Evolutionary conservation across 306 rosid species (phyloP), one percentile per base, ranked within the genome.

Genomic region (Prunus armeniaca): DNA sequence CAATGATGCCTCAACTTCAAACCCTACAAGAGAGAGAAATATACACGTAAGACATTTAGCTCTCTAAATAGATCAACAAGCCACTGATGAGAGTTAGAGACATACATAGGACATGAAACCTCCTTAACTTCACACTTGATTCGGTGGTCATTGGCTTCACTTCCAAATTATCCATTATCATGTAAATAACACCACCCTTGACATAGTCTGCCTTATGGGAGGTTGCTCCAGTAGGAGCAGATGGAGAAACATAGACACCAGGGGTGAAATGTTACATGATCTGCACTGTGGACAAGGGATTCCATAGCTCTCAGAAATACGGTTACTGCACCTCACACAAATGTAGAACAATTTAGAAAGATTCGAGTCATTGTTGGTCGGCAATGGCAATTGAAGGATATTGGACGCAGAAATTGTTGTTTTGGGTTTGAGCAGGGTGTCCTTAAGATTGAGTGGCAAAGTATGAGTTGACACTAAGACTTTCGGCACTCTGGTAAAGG

Each of bases 91-190:
- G 41, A 34, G 41, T 34, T 1, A 19, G 8, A 6, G 30, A 28
- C 47, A 14, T 7, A 5, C 9, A 47, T 34, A 34, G 41, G 41
- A 34, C 41, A 34, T 38, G 43, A 56, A 56, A 64, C 70, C 13
- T 68, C 56, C 52, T 46, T 55, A 50, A 74, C 74, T 56, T 73
- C 8, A 10, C 8, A 2, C 19, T 5, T 3, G 77, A 72, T 4
- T n/a, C 20, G 19, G 66, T 57, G 14, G 81, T 72, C 43, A 62
- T 43, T 3, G 86, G 79, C 14, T n/a, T 74, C 25, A 82, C 80
- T 8, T 12, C 75, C 15, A 82, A 43, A 43, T 82, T 54, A 69
- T 82, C 82, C 77, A 63, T 74, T 30, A 74, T 57, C 77, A 74
- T 69, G 60, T 74, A 82, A 2, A 70, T 73, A 12, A 19, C 51